Conservation (phyloP, 2,329 filamentous ascomycete genomes). For the Fusarium globosum region DNA sequence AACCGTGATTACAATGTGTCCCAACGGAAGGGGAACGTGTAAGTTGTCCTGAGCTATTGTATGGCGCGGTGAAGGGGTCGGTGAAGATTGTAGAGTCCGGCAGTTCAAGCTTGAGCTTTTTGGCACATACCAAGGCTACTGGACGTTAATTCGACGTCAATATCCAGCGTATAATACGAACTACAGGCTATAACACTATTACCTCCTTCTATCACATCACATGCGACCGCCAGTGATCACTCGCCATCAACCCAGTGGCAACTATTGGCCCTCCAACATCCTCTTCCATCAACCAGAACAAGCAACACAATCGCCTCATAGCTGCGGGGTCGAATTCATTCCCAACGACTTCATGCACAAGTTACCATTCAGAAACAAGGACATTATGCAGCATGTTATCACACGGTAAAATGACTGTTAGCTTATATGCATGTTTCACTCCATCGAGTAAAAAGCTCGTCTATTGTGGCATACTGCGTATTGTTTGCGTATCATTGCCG, state of each 20-base stretch:
- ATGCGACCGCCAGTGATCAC: too few relatives aligned
- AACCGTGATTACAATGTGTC: rapidly evolving
- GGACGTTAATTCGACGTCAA: too few relatives aligned
- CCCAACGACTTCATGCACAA: background rate
- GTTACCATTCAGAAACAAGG: background rate
- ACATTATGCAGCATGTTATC: background rate
- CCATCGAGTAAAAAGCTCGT: background rate
- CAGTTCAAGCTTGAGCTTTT: rapidly evolving
- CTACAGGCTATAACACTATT: background rate
- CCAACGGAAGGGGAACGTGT: too few relatives aligned
- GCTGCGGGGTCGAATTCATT: background rate
- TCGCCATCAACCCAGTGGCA: too few relatives aligned
- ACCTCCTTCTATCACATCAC: background rate
- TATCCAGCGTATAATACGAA: background rate
- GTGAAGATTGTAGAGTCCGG: too few relatives aligned
- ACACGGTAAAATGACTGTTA: background rate
- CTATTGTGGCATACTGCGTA: background rate
- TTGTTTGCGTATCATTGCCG: background rate
- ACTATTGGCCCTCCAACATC: background rate
- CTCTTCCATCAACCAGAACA: background rate
- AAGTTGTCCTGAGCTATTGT: rapidly evolving
- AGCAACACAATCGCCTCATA: background rate
- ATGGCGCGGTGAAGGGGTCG: rapidly evolving
- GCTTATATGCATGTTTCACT: background rate
- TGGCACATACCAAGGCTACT: rapidly evolving